Evolutionary conservation across 2,329 filamentous ascomycete species (phyloP), one percentile per base, ranked within the genome.

Genomic region (Trichophyton schoenleinii): DNA sequence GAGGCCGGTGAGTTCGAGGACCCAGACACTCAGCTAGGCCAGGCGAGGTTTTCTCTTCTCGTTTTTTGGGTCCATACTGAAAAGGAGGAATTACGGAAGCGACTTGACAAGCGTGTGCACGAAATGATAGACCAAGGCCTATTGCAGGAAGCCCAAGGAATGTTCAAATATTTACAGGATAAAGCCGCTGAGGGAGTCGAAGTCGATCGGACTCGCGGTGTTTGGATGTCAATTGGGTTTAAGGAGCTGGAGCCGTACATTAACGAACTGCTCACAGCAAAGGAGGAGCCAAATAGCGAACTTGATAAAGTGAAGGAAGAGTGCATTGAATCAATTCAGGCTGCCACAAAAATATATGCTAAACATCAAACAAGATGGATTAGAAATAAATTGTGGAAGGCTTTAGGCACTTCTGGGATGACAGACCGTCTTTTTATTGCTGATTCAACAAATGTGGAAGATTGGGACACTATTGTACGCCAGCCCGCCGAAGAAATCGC

Each of bases 191-290:
- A 75, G 1, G 86, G 84, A 0, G 72, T 78, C 1, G 65, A 73
- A 0, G 74, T 94, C 1, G 90, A 97, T 69, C 80, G 84, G 65
- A 88, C 83, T 1, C 84, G 86, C 60, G 95, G 94, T 0, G 95
- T 99, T 49, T 99, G 92, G 91, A 88, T 95, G 60, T 94, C 91
- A 0, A 99, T 99, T 64, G 94, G 94, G 0, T 96, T 91, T 74
- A 96, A 95, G 71, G 90, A 99, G 70, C 87, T 97, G 70, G 81
- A 88, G 62, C 80, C 83, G 0, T 96, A 91, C 68, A 75, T 91
- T 25, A 68, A 75, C 1, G 80, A 81, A 67, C 74, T 65, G 64
- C 72, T 62, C 67, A 66, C 6, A 61, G 65, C 60, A 25, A 67
- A 60, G 64, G 67, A 31, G 57, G 65, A 46, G 59, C 68, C 59